Conservation (phyloP, 768 basidiomycete genomes). For the Rhizopogon sp. region DNA sequence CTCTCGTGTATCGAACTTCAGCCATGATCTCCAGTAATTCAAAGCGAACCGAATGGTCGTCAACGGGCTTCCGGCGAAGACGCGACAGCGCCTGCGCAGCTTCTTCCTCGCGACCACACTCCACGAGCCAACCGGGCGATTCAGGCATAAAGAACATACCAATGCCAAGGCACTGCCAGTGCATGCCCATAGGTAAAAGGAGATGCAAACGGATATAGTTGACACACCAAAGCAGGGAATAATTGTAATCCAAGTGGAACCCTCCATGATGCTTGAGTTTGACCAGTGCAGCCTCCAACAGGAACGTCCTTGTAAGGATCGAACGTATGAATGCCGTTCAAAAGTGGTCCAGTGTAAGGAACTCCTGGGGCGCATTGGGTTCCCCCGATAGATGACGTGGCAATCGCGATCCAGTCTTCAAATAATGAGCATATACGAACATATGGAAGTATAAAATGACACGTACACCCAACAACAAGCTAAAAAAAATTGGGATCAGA, state of each 20-base stretch:
- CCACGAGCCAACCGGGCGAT: conserved; percentile 40
- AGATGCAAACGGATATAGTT: conserved; percentile 2
- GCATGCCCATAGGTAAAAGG: not conserved
- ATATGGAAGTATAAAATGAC: not conserved
- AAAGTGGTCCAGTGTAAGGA: conserved; percentile 25
- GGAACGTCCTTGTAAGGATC: conserved; percentile 24
- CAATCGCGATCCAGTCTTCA: conserved; percentile 28
- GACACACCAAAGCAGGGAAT: conserved; percentile 31
- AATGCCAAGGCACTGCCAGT: conserved; percentile 21
- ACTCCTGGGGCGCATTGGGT: conserved; percentile 23
- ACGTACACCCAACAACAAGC: conserved; percentile 28
- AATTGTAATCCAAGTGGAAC: conserved; percentile 32
- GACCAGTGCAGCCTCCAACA: conserved; percentile 25
- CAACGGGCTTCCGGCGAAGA: conserved; percentile 28
- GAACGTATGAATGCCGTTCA: conserved; percentile 27
- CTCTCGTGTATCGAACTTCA: conserved; percentile 25
- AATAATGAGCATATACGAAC: not conserved
- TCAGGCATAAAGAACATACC: conserved; percentile 33
- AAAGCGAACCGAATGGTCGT: conserved; percentile 28
- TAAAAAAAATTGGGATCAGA: conserved; percentile 1
- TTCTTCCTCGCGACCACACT: conserved; percentile 31
- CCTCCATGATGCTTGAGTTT: conserved; percentile 28
- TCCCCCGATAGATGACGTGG: conserved; percentile 29
- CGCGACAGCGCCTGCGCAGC: conserved; percentile 28
- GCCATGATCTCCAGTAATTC: conserved; percentile 36